Percentiles rank a stretch among this genome's conserved stretches.
Conservation (phyloP, 2,329 filamentous ascomycete species). For the Verticillium nonalfalfae region DNA sequence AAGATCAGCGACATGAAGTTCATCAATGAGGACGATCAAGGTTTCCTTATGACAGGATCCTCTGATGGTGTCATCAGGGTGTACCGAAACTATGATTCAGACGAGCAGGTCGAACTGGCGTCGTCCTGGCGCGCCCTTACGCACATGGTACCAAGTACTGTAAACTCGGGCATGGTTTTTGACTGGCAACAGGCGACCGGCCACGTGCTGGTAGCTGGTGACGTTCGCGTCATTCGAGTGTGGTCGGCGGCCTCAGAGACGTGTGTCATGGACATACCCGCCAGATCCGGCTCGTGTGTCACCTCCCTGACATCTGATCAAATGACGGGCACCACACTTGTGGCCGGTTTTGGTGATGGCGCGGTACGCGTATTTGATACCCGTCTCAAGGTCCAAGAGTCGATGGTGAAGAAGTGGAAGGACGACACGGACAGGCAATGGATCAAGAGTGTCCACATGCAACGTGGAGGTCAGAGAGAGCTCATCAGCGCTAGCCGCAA, state of each 20-base stretch:
- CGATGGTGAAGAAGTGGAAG: constrained; percentile 96
- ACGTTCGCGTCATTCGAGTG: constrained; percentile 89
- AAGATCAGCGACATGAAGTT: constrained; percentile 93
- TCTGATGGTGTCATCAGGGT: constrained; percentile 92
- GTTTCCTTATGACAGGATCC: constrained; percentile 87
- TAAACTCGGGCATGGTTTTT: constrained; percentile 92
- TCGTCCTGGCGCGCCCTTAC: constrained; percentile 88
- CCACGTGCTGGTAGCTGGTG: constrained; percentile 88
- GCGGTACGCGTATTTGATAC: constrained; percentile 93
- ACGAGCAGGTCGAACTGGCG: constrained; percentile 72
- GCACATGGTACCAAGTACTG: constrained; percentile 88
- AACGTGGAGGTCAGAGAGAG: constrained; percentile 88
- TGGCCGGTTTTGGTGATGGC: constrained; percentile 93
- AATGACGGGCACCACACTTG: constrained; percentile 93
- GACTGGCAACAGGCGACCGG: constrained; percentile 99
- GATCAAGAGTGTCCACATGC: constrained; percentile 95
- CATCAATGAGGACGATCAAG: constrained; percentile 97
- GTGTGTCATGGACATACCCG: constrained; percentile 88
- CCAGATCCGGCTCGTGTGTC: constrained; percentile 89
- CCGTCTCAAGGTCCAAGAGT: constrained; percentile 72
- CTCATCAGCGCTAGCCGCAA: constrained; percentile 85
- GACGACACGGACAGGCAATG: constrained; percentile 80
- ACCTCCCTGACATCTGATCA: constrained; percentile 95
- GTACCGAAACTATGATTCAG: constrained; percentile 84
- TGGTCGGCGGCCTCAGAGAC: constrained; percentile 95